Percentiles rank a stretch among this genome's conserved stretches.
Evolutionary conservation across 2,329 filamentous ascomycete genomes (phyloP).

Genomic region (Zymoseptoria passerinii): DNA sequence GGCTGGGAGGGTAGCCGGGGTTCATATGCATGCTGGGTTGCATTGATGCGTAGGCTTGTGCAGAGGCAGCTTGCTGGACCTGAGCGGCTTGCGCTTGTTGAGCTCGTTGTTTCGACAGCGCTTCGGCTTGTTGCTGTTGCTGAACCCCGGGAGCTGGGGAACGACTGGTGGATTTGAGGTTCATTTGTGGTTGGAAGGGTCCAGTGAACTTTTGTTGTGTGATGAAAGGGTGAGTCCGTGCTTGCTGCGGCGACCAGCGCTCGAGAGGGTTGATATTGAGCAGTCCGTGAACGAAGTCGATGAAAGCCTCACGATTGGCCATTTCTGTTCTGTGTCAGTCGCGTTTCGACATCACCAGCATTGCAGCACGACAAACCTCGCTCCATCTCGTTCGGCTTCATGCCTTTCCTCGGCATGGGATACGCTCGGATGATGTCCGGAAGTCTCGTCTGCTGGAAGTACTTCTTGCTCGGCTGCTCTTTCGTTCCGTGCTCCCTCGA

Average conservation of each 20-base stretch:
- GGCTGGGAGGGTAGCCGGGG: slow-evolving; percentile 36
- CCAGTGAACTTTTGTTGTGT: slow-evolving; percentile 96
- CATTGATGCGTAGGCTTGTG: slow-evolving; percentile 17
- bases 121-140: slow-evolving; percentile 91
- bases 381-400: slow-evolving; percentile 96
- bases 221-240: slow-evolving; percentile 95
- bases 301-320: slow-evolving; percentile 95
- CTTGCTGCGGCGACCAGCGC: slow-evolving; percentile 95
- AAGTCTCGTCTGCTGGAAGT: slow-evolving; percentile 88
- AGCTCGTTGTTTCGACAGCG: slow-evolving; percentile 83
- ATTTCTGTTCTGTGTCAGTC: slow-evolving; percentile 59
- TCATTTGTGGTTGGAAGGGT: slow-evolving; percentile 95
- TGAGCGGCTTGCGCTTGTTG: slow-evolving; percentile 43
- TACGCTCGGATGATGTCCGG: slow-evolving; percentile 98
- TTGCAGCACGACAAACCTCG: slow-evolving; percentile 57
- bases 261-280: slow-evolving; percentile 93
- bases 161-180: slow-evolving; percentile 79
- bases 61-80: slow-evolving; percentile 36
- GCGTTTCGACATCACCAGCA: not conserved
- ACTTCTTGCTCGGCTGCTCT: slow-evolving; percentile 99
- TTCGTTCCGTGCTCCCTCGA: slow-evolving; percentile 92
- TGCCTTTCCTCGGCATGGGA: slow-evolving; percentile 97
- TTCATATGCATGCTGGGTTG: slow-evolving; percentile 23
- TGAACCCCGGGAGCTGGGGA: slow-evolving; percentile 89
- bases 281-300: slow-evolving; percentile 91